A percentile compares a stretch with the other conserved stretches of the same genome.
These are phyloP conservation scores for Kazachstania viticola DNA, from an alignment of 805 yeast species.

Conservation along the genomic window DNA sequence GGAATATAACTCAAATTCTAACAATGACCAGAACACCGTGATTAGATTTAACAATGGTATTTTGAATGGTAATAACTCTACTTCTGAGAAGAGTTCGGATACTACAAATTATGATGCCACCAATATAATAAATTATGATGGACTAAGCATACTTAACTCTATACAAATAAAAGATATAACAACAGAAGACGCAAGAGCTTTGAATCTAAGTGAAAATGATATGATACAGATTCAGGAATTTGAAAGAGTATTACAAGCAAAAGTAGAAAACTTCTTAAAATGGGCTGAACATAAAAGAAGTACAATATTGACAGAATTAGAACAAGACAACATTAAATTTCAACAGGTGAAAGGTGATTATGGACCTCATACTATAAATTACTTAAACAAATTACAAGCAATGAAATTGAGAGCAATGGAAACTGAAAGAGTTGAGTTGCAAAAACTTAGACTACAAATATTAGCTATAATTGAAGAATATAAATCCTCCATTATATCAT, in stretches of 20 bases:
- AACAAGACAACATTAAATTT: constrained; percentile 13
- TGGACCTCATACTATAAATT: constrained; percentile 11
- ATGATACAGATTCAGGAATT: constrained; percentile 12
- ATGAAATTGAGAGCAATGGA: constrained; percentile 24
- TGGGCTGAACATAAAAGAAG: constrained; percentile 20
- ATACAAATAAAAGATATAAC: background rate
- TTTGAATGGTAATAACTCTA: background rate
- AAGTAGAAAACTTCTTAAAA: constrained; percentile 15
- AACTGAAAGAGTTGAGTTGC: constrained; percentile 22
- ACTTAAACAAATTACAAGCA: constrained; percentile 19
- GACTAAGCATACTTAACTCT: background rate
- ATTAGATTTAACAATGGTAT: too few species aligned
- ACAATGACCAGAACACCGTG: too few species aligned
- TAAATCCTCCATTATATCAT: constrained; percentile 16
- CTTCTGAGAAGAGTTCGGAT: background rate
- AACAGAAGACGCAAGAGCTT: too few species aligned
- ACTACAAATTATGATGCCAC: background rate
- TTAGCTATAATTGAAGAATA: constrained; percentile 18
- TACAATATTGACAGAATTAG: constrained; percentile 15
- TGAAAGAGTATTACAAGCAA: constrained; percentile 14
- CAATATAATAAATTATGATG: too few species aligned
- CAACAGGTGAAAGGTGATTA: constrained; percentile 10
- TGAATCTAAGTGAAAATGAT: constrained; percentile 8
- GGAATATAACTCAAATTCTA: too few species aligned
- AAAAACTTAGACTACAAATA: constrained; percentile 17